Percentiles rank a stretch among this genome's conserved stretches.
Evolutionary conservation across 768 basidiomycete species (phyloP).

Genomic region (Suillus spraguei): DNA sequence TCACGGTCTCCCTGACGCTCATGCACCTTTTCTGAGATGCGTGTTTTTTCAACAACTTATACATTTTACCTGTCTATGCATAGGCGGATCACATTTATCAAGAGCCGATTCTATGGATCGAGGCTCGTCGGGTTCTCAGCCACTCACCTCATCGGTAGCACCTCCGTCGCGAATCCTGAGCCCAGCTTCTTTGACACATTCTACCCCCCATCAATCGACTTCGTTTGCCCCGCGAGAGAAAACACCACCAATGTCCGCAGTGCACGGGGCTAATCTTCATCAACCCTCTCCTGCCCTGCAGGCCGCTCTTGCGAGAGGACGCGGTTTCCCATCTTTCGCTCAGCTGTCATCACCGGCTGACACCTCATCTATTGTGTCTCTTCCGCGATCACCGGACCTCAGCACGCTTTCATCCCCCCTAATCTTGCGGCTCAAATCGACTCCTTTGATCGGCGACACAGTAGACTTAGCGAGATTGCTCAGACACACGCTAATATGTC

Average conservation of each 20-base stretch:
- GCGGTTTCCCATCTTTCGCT: slow-evolving; percentile 19
- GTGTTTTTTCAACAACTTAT: slow-evolving; percentile 1
- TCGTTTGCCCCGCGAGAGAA: neutral
- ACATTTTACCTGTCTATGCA: neutral
- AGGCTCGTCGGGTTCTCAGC: neutral
- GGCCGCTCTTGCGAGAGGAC: neutral
- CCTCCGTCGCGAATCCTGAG: neutral
- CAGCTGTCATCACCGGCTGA: slow-evolving; percentile 26
- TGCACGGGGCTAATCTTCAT: neutral
- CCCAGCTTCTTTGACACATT: neutral
- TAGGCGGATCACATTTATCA: neutral
- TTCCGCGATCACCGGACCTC: slow-evolving; percentile 25
- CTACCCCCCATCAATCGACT: neutral
- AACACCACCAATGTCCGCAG: neutral
- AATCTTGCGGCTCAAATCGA: slow-evolving; percentile 21
- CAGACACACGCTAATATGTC: neutral
- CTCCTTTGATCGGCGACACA: slow-evolving; percentile 21
- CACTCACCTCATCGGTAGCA: neutral
- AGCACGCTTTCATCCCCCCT: slow-evolving; percentile 13
- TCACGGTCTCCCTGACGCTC: neutral
- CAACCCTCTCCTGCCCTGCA: neutral
- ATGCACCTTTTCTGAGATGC: neutral
- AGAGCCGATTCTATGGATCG: neutral
- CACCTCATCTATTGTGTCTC: slow-evolving; percentile 14
- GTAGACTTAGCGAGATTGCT: neutral